Evolutionary conservation across 805 yeast species (phyloP), one percentile per base, ranked within the genome.

Genomic region (Hanseniaspora taiwanica): DNA sequence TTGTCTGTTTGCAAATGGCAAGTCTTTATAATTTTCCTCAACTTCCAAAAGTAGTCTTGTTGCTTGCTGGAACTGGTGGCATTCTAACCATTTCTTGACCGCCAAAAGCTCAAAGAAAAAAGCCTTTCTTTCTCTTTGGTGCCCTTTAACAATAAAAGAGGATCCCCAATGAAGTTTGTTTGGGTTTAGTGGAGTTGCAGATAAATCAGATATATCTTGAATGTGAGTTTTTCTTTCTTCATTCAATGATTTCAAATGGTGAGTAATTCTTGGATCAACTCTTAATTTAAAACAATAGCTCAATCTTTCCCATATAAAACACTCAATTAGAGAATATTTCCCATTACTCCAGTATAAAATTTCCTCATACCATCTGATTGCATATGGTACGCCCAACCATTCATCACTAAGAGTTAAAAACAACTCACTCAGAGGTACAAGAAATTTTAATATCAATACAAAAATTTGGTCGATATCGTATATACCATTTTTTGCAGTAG

Each of bases 31-130:
- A 4, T 18, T 12, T 10, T 33, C 19, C 9, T 33, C 36, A 18
- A 33, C 12, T 9, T 33, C 23, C 9, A 18, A 10, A 9, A 33
- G 3, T 18, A 33, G 21, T 33, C 36, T 33, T 19, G 9, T 33
- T 10, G 36, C 14, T 33, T 33, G 36, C 25, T 39, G 32, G 35
- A 38, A 19, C 49, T 49, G 24, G 45, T 48, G 2, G 58, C 47
- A 27, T 49, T 62, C 59, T 13, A 68, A 67, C 81, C 94, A 76
- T 52, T 81, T 82, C 42, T 72, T 72, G 6, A 85, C 79, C 0
- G 95, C 78, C 21, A 86, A 54, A 21, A 86, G 54, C 47, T 71
- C 69, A 84, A 94, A 86, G 21, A 87, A 65, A 0, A 83, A 74
- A 1, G 86, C 74, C 53, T 85, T 85, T 40, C 96, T 68, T 39